These are phyloP conservation scores for Cryptococcus sp. DNA, from an alignment of 1,284 basidiomycete species.

Conservation along the genomic window DNA sequence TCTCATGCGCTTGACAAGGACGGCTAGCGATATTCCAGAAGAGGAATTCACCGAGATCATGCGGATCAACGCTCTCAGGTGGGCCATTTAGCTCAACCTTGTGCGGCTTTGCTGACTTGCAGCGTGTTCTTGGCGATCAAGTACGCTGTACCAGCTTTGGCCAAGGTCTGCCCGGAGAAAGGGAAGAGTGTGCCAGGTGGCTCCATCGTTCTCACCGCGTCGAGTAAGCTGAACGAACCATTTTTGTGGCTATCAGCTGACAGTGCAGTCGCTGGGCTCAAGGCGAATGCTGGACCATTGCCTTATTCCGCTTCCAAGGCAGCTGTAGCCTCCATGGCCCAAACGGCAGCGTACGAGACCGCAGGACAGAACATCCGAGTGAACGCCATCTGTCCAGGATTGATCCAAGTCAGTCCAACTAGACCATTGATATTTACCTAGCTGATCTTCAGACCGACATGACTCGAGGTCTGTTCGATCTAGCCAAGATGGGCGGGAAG, in stretches of 20 bases:
- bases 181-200: slow-evolving; percentile 67
- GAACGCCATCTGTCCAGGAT: slow-evolving; percentile 83
- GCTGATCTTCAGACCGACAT: slow-evolving; percentile 58
- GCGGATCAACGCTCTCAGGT: slow-evolving; percentile 78
- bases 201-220: slow-evolving; percentile 85
- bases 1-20: slow-evolving; percentile 8
- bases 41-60: slow-evolving; percentile 69
- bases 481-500: slow-evolving; percentile 67
- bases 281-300: slow-evolving; percentile 75
- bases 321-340: slow-evolving; percentile 79
- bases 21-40: slow-evolving; percentile 51
- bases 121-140: slow-evolving; percentile 90
- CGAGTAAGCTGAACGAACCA: slow-evolving; percentile 51
- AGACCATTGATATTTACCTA: background rate
- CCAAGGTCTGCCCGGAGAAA: slow-evolving; percentile 56
- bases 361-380: slow-evolving; percentile 75
- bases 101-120: background rate
- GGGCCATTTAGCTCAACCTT: slow-evolving; percentile 29
- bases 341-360: slow-evolving; percentile 75
- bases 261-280: slow-evolving; percentile 67
- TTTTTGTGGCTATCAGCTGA: too few relatives aligned
- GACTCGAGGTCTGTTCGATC: slow-evolving; percentile 68
- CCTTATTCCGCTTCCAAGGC: slow-evolving; percentile 90
- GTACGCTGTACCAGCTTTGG: slow-evolving; percentile 75
- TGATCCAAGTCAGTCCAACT: slow-evolving; percentile 60